Percentiles rank a stretch among this genome's conserved stretches.
These are phyloP conservation scores for Kwoniella europaea DNA, from an alignment of 768 basidiomycete genomes.

Conservation along the genomic window DNA sequence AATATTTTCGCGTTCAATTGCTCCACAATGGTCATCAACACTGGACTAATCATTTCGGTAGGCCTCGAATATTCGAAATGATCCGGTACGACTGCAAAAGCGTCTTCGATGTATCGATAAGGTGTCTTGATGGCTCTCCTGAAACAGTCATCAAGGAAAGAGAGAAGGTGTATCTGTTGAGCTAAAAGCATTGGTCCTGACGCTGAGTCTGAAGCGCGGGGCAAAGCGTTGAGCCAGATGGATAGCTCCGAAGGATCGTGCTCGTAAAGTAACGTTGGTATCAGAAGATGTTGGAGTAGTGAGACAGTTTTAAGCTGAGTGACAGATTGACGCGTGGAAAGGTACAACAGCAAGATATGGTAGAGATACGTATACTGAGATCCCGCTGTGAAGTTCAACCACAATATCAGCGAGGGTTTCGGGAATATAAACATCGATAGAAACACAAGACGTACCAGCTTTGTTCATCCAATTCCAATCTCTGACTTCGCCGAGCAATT, in stretches of 20 bases:
- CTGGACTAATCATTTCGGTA: slow-evolving; percentile 65
- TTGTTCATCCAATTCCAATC: slow-evolving; percentile 80
- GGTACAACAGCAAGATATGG: slow-evolving; percentile 72
- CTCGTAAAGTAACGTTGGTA: slow-evolving; percentile 76
- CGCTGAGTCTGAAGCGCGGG: slow-evolving; percentile 59
- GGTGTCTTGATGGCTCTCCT: slow-evolving; percentile 81
- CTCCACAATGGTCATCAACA: slow-evolving; percentile 79
- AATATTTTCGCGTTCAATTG: slow-evolving; percentile 73
- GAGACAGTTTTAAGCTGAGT: slow-evolving; percentile 63
- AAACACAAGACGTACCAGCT: slow-evolving; percentile 62
- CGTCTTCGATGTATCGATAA: slow-evolving; percentile 81
- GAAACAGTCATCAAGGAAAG: slow-evolving; percentile 84
- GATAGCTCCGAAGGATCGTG: slow-evolving; percentile 72
- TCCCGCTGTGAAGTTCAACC: slow-evolving; percentile 33
- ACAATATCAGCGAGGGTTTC: too few relatives aligned
- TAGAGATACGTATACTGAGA: slow-evolving; percentile 69
- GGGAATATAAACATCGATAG: neutral
- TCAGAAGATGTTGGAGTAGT: slow-evolving; percentile 71
- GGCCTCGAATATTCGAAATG: slow-evolving; percentile 32
- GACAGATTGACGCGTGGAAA: slow-evolving; percentile 63
- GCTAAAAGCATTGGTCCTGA: slow-evolving; percentile 38
- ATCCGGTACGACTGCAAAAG: slow-evolving; percentile 59
- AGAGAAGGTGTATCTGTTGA: slow-evolving; percentile 63
- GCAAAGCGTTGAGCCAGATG: slow-evolving; percentile 75
- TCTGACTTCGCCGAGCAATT: slow-evolving; percentile 74